These are phyloP conservation scores for Musa schizocarpa DNA, from an alignment of 176 grass and related monocot species.

Conservation along the genomic window DNA sequence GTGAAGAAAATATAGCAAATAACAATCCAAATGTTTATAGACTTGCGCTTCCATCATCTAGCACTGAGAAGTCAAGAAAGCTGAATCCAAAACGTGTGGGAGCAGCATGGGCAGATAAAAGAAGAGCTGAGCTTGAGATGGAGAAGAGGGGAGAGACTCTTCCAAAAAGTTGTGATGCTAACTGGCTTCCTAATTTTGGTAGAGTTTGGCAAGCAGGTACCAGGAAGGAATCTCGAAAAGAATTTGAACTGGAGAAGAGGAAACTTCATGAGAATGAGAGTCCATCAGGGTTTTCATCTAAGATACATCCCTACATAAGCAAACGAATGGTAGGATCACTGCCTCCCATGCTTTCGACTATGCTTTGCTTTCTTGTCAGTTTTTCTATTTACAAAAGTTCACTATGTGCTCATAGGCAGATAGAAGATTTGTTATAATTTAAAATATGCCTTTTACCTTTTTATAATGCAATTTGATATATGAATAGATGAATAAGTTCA, in stretches of 20 bases:
- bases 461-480: background rate
- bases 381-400: background rate
- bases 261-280: conserved; percentile 27
- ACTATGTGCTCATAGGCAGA: background rate
- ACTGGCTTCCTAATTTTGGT: conserved; percentile 95
- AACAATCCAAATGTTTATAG: conserved; percentile 13
- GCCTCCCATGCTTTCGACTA: conserved; percentile 10
- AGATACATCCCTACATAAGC: conserved; percentile 86
- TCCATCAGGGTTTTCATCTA: conserved; percentile 25
- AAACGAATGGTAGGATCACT: conserved; percentile 64
- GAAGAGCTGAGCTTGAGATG: conserved; percentile 70
- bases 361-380: background rate
- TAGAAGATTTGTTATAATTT: background rate
- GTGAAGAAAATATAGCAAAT: conserved; percentile 18
- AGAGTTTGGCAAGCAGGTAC: conserved; percentile 81
- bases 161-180: conserved; percentile 37
- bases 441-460: background rate
- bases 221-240: conserved; percentile 77
- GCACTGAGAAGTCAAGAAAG: conserved; percentile 42
- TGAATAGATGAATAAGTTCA: too few relatives aligned
- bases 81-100: conserved; percentile 91
- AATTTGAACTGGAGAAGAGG: conserved; percentile 55
- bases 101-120: conserved; percentile 89
- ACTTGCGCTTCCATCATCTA: conserved; percentile 9
- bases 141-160: conserved; percentile 58